Conservation (phyloP, 345 rosid species). For the Bretschneidera sinensis region DNA sequence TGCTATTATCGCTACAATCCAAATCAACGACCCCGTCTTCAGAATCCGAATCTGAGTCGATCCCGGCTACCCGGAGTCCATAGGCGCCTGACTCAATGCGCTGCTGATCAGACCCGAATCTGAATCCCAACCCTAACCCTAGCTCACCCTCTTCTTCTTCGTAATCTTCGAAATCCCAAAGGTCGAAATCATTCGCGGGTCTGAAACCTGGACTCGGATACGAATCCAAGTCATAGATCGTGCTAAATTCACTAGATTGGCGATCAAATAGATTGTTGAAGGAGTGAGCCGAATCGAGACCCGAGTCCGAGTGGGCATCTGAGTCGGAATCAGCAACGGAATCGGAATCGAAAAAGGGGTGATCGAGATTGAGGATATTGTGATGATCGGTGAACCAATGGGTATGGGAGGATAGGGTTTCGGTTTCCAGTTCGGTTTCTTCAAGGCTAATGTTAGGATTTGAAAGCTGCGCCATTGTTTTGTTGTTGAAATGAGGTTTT, state of each 20-base stretch:
- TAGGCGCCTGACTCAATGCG: slow-evolving; percentile 11
- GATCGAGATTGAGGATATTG: slow-evolving; percentile 24
- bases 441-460: slow-evolving; percentile 11
- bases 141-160: slow-evolving; percentile 20
- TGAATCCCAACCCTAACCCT: slow-evolving; percentile 11
- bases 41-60: slow-evolving; percentile 46
- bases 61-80: slow-evolving; percentile 43
- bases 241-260: slow-evolving; percentile 21
- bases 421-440: neutral
- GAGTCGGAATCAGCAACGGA: slow-evolving; percentile 25
- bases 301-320: slow-evolving; percentile 12
- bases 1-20: slow-evolving; percentile 13
- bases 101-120: slow-evolving; percentile 17
- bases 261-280: slow-evolving; percentile 21
- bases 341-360: slow-evolving; percentile 23
- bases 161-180: slow-evolving; percentile 28
- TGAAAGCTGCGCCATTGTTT: slow-evolving; percentile 30
- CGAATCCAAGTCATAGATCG: slow-evolving; percentile 15
- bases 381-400: slow-evolving; percentile 12
- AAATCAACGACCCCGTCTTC: slow-evolving; percentile 32
- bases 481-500: slow-evolving; percentile 8
- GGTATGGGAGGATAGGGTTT: slow-evolving; percentile 8
- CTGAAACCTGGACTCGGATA: slow-evolving; percentile 15
- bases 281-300: slow-evolving; percentile 12
- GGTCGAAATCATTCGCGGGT: slow-evolving; percentile 18